phyloP scores from a whole-genome alignment of 495 filamentous ascomycete genomes.

The Podospora pseudoanserina region DNA sequence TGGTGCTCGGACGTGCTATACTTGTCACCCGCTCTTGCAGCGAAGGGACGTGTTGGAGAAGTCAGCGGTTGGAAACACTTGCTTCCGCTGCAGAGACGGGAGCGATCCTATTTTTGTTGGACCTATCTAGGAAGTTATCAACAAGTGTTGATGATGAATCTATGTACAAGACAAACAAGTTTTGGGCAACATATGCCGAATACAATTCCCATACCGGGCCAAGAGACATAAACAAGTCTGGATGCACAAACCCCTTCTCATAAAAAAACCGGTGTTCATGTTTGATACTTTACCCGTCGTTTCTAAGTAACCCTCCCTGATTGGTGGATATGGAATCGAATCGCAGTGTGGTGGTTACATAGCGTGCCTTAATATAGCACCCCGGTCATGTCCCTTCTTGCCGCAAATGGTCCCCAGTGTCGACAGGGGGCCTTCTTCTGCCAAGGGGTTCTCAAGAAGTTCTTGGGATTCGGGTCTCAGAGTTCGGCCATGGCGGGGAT shows the following conservation, averaged over 20 bases:
- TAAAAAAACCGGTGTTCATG: background rate
- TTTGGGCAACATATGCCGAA: background rate
- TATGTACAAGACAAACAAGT: constrained; percentile 6
- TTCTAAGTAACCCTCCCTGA: background rate
- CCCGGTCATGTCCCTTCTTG: constrained; percentile 1
- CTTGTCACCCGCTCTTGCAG: constrained; percentile 22
- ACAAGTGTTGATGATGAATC: constrained; percentile 2
- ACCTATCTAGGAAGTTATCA: background rate
- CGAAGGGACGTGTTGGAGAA: background rate
- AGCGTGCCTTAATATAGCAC: constrained; percentile 8
- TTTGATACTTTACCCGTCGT: background rate
- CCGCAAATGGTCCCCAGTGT: constrained; percentile 9
- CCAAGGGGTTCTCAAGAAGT: background rate
- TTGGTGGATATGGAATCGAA: background rate
- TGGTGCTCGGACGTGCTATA: constrained; percentile 18
- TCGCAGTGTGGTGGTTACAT: constrained; percentile 1
- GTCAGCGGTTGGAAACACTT: constrained; percentile 27
- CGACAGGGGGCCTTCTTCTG: constrained; percentile 1
- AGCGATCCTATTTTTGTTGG: constrained; percentile 13
- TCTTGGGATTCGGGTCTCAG: constrained; percentile 10
- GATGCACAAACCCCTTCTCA: background rate
- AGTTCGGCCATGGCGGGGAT: constrained; percentile 5
- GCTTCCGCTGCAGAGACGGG: constrained; percentile 10
- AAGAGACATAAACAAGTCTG: constrained; percentile 5
- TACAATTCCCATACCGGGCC: background rate